Conservation (phyloP, 306 rosid species). For the Prunus mira region DNA sequence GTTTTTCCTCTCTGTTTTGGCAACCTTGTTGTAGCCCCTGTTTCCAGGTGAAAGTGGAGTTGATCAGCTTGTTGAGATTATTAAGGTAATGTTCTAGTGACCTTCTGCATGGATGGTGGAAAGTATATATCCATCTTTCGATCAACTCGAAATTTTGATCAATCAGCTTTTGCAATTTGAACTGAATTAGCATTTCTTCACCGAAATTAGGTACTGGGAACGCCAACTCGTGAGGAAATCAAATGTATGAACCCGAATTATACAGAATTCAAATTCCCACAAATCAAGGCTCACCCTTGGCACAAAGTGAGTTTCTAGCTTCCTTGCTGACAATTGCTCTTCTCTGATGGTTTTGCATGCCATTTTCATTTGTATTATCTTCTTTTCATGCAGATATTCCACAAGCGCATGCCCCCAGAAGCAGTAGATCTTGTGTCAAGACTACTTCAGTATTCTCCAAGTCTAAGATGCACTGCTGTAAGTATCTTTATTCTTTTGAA, state of each 20-base stretch:
- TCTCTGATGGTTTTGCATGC: not conserved
- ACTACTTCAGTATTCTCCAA: conserved; percentile 71
- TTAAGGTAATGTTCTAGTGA: conserved; percentile 42
- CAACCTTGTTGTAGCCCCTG: conserved; percentile 51
- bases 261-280: conserved; percentile 65
- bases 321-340: conserved; percentile 3
- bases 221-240: conserved; percentile 75
- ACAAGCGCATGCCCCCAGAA: conserved; percentile 67
- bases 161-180: not conserved
- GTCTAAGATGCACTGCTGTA: conserved; percentile 59
- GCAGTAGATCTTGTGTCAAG: conserved; percentile 71
- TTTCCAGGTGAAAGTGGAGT: conserved; percentile 72
- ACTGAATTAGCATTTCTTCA: not conserved
- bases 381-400: conserved; percentile 46
- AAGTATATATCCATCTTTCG: not conserved
- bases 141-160: not conserved
- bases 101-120: not conserved
- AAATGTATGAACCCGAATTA: conserved; percentile 76
- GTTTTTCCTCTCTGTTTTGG: conserved; percentile 7
- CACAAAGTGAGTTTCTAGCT: conserved; percentile 43
- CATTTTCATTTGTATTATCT: not conserved
- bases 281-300: conserved; percentile 60
- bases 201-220: conserved; percentile 50
- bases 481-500: conserved; percentile 16
- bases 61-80: conserved; percentile 75